These are phyloP conservation scores for Pythium diclinum DNA, from an alignment of 352 stramenopile species.

Conservation along the genomic window DNA sequence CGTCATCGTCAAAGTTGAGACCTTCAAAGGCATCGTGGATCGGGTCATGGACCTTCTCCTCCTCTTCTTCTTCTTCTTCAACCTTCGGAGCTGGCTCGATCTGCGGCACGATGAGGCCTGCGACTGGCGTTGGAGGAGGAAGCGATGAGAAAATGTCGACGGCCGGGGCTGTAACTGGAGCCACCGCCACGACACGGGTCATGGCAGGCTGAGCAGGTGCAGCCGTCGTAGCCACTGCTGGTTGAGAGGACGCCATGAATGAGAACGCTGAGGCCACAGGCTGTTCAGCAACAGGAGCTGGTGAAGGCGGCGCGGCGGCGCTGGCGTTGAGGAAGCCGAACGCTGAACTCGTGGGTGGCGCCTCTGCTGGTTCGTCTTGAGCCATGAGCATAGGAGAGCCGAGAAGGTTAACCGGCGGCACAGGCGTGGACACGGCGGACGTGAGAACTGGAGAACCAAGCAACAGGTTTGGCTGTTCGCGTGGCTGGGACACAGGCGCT, in stretches of 20 bases:
- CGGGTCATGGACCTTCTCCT: slow-evolving; percentile 43
- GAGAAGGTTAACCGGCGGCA: slow-evolving; percentile 29
- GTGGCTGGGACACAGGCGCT: not conserved
- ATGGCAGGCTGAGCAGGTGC: slow-evolving; percentile 21
- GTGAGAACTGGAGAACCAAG: slow-evolving; percentile 6
- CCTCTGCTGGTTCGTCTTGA: slow-evolving; percentile 26
- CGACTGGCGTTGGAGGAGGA: slow-evolving; percentile 40
- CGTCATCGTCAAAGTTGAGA: slow-evolving; percentile 43
- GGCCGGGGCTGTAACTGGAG: slow-evolving; percentile 14
- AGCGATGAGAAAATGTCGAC: slow-evolving; percentile 61
- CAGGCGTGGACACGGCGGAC: not conserved
- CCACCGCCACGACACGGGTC: slow-evolving; percentile 19
- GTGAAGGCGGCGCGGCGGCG: not conserved
- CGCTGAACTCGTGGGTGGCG: slow-evolving; percentile 28
- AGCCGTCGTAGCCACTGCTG: slow-evolving; percentile 15
- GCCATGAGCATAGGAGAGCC: slow-evolving; percentile 37
- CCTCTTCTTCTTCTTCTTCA: slow-evolving; percentile 25
- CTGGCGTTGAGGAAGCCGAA: slow-evolving; percentile 40
- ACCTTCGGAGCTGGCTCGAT: not conserved
- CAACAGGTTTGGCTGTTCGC: slow-evolving; percentile 1
- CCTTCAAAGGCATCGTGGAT: slow-evolving; percentile 86
- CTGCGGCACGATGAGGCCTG: slow-evolving; percentile 13
- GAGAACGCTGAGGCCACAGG: slow-evolving; percentile 46
- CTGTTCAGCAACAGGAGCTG: slow-evolving; percentile 12
- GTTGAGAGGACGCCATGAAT: slow-evolving; percentile 33